A percentile compares a stretch with the other conserved stretches of the same genome.
These are phyloP conservation scores for Yamadazyma insecticola DNA, from an alignment of 805 yeast species.

Conservation along the genomic window DNA sequence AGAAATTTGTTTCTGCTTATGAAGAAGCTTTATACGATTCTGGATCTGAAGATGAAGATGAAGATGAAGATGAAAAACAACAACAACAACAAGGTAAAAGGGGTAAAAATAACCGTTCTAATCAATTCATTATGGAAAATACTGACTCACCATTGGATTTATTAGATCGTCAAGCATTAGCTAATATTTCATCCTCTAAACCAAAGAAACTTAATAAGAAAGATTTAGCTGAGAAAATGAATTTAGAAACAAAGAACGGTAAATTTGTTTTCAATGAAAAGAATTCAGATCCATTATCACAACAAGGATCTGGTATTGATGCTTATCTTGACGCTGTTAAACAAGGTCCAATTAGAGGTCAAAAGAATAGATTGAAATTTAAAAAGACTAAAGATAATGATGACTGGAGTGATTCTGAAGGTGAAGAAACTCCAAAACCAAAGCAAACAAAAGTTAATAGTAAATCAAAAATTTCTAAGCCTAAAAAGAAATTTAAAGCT, in stretches of 20 bases:
- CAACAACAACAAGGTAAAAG: no score
- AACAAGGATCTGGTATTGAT: slow-evolving; percentile 59
- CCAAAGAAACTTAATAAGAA: slow-evolving; percentile 58
- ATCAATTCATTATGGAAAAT: slow-evolving; percentile 72
- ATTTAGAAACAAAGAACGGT: slow-evolving; percentile 57
- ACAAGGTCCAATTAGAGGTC: slow-evolving; percentile 92
- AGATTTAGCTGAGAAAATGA: slow-evolving; percentile 30
- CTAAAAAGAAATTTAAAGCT: slow-evolving; percentile 49
- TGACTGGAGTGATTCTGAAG: slow-evolving; percentile 42
- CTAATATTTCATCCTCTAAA: slow-evolving; percentile 84
- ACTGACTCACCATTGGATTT: slow-evolving; percentile 81
- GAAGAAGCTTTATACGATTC: slow-evolving; percentile 88
- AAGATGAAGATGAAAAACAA: slow-evolving; percentile 36
- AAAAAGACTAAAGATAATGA: slow-evolving; percentile 58
- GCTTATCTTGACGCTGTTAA: slow-evolving; percentile 93
- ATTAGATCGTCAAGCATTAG: slow-evolving; percentile 76
- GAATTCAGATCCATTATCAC: slow-evolving; percentile 42
- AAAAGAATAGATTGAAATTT: slow-evolving; percentile 84
- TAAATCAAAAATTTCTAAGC: slow-evolving; percentile 27
- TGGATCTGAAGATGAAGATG: slow-evolving; percentile 53
- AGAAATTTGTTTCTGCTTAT: slow-evolving; percentile 75
- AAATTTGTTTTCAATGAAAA: slow-evolving; percentile 61
- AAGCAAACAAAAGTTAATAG: slow-evolving; percentile 11
- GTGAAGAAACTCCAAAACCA: slow-evolving; percentile 23
- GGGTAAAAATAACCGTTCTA: slow-evolving; percentile 34